Evolutionary conservation across 176 grass and related monocot genomes (phyloP), one percentile per base, ranked within the genome.

Genomic region (Alloteropsis semialata): DNA sequence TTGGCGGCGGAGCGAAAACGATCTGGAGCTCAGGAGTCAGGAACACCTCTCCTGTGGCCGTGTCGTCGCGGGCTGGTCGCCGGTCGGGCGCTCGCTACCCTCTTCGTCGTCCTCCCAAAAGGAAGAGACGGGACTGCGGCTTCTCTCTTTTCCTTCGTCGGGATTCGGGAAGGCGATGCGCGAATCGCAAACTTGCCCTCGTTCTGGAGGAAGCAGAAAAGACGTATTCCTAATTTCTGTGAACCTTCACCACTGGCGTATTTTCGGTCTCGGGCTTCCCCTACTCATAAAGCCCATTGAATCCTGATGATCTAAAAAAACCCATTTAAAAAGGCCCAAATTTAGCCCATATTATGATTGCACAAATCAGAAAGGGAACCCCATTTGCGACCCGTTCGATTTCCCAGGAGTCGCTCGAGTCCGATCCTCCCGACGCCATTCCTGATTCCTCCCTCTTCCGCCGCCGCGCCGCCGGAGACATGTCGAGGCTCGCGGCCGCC

Each of bases 401-500:
- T 28, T 82, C 32, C 55, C 30, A 41, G n/a, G n/a, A n/a, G n/a
- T n/a, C n/a, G n/a, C n/a, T n/a, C 2, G 34, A 36, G 33, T 44
- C 65, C 15, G 8, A 29, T 80, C 78, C 78, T 14, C 33, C 83
- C 28, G 6, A 21, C 73, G 24, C 41, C 74, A 16, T 29, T 72
- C 73, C 44, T 50, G 69, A 32, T 72, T 71, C 72, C 46, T 50
- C 88, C 54, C 38, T 22, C 53, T 21, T 37, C 73, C 79, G 46
- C 88, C 78, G 78, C 72, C 13, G 56, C 66, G 48, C 66, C 74
- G 67, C 74, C 67, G 84, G 59, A 78, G 67, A 78, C 60, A 90
- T 83, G 88, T 79, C 88, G 80, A 90, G 84, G 59, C 50, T 87
- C 59, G 50, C 68, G 48, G 80, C 41, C 15, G 88, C 84, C 58